These are phyloP conservation scores for Debaryomyces prosopidis DNA, from an alignment of 805 yeast species.

Conservation along the genomic window DNA sequence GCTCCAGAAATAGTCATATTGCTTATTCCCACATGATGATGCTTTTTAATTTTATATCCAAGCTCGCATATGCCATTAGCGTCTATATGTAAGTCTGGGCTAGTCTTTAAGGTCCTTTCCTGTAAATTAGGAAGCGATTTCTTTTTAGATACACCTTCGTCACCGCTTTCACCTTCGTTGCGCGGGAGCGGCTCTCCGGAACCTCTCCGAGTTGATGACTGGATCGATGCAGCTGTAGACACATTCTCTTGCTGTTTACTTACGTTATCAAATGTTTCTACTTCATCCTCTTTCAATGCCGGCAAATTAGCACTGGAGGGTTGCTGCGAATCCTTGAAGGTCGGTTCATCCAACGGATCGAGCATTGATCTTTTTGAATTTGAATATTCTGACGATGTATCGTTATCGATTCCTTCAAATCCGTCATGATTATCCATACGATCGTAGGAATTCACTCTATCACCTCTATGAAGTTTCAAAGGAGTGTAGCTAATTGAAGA, in stretches of 20 bases:
- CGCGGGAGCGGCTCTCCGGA: neutral
- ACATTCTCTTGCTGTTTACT: neutral
- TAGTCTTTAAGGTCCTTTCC: constrained; percentile 4
- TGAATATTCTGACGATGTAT: neutral
- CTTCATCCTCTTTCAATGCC: constrained; percentile 10
- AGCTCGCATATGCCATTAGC: constrained; percentile 38
- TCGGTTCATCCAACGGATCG: constrained; percentile 14
- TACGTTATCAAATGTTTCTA: neutral
- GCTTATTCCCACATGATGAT: constrained; percentile 42
- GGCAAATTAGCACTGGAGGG: constrained; percentile 7
- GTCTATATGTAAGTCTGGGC: constrained; percentile 18
- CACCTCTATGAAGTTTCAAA: constrained; percentile 15
- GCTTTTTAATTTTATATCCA: constrained; percentile 43
- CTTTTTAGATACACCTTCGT: neutral
- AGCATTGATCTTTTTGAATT: constrained; percentile 26
- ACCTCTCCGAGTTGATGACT: neutral
- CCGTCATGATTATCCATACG: neutral
- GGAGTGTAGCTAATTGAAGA: constrained; percentile 26
- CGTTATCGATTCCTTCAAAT: neutral
- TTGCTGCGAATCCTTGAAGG: neutral
- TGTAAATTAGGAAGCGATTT: neutral
- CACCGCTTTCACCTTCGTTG: neutral
- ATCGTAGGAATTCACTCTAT: neutral
- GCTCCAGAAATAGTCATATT: constrained; percentile 31
- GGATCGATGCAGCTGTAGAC: neutral